Base-by-base conservation (phyloP, 441 rosid genomes). In the Geranium incanum region DNA sequence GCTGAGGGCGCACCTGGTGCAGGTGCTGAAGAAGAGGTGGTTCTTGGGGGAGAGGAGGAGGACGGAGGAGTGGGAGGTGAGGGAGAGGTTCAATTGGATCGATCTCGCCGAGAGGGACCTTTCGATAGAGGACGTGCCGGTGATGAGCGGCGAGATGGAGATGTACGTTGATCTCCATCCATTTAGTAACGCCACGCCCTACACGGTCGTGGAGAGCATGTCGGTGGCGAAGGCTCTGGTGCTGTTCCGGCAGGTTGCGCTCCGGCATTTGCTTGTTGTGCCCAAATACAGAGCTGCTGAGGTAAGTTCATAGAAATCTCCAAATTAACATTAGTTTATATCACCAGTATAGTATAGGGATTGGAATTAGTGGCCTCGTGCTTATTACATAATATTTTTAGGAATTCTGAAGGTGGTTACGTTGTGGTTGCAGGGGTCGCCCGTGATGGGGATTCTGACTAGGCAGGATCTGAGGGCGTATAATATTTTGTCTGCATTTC, bases 401-500 rank as follows among this genome's bases (percentile, higher is more conserved):
- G 21, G 21, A 21, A 21, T 43, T 43, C 50, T 43, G 11, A 43
- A 43, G 11, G 50, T 9, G 50, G 50, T 2, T 11, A 0, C 16
- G 21, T 16, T 57, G 23, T 57, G 39, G 19, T 66, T 71, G 74
- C 89, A 86, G 87, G 81, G 82, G 79, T 92, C 92, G 8, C 97
- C 98, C 0, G 78, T 93, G 13, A 92, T 87, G 7, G 98, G 97
- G 50, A 89, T 93, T 60, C 76, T 93, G 52, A 93, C 98, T 0
- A 74, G 98, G 81, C 98, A 93, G 28, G 98, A 93, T 78, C 89
- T 93, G 78, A 81, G 84, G 87, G 91, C 93, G 12, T 79, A 79
- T 83, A 89, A 93, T 85, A 88, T 93, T 79, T 79, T 88, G 81
- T 74, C 77, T 33, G 95, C 93, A 23, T 87, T 93, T 65, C 96